A percentile compares a stretch with the other conserved stretches of the same genome.
phyloP scores from a whole-genome alignment of 2,329 filamentous ascomycete species.

The Neofusicoccum kwambonambiense region DNA sequence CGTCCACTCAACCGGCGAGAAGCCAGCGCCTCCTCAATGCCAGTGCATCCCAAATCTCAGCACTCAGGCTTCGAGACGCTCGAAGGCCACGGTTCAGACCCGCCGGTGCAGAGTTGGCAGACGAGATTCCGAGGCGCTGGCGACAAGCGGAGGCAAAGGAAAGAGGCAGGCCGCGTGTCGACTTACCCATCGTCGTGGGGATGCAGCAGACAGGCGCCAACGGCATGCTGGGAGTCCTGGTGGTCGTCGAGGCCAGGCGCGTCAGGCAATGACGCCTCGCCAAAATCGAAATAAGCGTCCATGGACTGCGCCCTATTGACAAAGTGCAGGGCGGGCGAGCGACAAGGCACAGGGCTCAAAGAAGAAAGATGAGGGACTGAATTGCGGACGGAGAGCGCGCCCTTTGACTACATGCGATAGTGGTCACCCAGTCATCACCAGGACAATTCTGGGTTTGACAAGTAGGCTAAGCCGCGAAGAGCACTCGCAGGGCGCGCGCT shows the following conservation, averaged over 20 bases:
- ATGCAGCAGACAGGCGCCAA: conserved; percentile 25
- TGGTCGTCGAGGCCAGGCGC: conserved; percentile 19
- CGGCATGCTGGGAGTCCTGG: conserved; percentile 15
- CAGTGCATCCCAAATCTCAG: not conserved
- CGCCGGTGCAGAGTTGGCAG: too few species aligned
- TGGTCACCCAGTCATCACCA: not conserved
- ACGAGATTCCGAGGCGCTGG: not conserved
- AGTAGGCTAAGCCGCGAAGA: not conserved
- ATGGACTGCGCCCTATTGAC: conserved; percentile 27
- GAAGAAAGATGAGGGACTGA: not conserved
- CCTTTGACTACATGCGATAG: not conserved
- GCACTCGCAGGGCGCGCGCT: not conserved
- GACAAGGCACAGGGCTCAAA: not conserved
- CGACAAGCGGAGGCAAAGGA: not conserved
- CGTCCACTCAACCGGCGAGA: too few species aligned
- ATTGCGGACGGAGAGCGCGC: not conserved
- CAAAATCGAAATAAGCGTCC: conserved; percentile 40
- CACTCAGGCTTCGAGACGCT: not conserved
- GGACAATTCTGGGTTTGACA: not conserved
- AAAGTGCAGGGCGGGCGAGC: conserved; percentile 3
- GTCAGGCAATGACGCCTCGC: conserved; percentile 36
- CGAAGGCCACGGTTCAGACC: too few species aligned
- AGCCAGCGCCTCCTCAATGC: not conserved
- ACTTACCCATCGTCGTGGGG: conserved; percentile 29
- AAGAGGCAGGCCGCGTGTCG: not conserved